These are phyloP conservation scores for Erodium trifolium DNA, from an alignment of 441 rosid species.

Conservation along the genomic window DNA sequence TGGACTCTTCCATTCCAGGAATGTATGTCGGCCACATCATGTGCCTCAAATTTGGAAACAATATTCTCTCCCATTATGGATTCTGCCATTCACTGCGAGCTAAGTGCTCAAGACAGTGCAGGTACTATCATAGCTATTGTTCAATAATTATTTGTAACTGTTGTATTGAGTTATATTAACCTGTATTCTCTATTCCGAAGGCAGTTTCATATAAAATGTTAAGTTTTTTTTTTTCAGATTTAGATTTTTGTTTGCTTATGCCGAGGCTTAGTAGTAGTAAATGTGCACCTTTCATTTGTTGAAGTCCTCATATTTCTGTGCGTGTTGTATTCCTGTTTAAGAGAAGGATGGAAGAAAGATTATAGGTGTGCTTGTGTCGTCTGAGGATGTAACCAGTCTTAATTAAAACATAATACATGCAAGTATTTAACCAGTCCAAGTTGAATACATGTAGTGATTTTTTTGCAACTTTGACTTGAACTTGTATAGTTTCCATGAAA, in stretches of 20 bases:
- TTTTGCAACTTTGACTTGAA: neutral
- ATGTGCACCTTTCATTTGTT: neutral
- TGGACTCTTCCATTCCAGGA: constrained; percentile 3
- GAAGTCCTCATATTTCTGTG: neutral
- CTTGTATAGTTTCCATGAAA: neutral
- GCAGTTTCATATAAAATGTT: neutral
- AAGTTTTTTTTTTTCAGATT: neutral
- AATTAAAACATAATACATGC: neutral
- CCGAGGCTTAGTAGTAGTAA: neutral
- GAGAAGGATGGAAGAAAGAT: neutral
- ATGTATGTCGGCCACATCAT: neutral
- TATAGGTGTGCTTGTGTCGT: neutral
- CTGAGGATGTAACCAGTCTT: neutral
- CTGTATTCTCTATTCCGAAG: neutral
- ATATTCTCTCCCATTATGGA: constrained; percentile 59
- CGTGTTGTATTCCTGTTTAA: neutral
- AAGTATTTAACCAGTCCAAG: neutral
- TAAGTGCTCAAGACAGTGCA: constrained; percentile 27
- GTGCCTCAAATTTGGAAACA: constrained; percentile 37
- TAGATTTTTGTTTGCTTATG: neutral
- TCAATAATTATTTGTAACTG: neutral
- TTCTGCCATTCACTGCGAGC: constrained; percentile 29
- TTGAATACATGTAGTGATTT: neutral
- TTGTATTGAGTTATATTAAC: neutral
- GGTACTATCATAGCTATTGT: constrained; percentile 24